These are phyloP conservation scores for Auricularia sp. DNA, from an alignment of 768 basidiomycete species.

Conservation along the genomic window DNA sequence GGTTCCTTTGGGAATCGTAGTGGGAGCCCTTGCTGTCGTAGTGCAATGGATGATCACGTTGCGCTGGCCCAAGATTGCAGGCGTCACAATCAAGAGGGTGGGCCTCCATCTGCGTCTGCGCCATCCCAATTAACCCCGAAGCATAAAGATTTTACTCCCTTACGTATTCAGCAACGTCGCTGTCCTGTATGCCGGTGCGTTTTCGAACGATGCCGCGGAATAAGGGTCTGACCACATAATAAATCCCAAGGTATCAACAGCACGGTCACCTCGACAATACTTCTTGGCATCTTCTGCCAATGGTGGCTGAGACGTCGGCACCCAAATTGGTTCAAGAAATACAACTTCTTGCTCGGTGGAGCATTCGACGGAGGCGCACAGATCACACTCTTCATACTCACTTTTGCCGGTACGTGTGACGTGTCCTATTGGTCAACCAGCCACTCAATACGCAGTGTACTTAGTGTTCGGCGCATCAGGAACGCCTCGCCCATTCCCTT, in stretches of 20 bases:
- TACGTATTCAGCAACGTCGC: neutral
- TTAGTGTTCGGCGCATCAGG: constrained; percentile 50
- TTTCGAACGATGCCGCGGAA: neutral
- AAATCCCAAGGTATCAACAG: neutral
- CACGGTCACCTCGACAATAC: constrained; percentile 17
- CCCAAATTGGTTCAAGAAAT: constrained; percentile 55
- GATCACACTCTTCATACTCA: constrained; percentile 52
- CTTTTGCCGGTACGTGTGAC: constrained; percentile 32
- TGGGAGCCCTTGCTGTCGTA: constrained; percentile 43
- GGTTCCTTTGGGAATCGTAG: constrained; percentile 15
- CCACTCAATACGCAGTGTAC: too few relatives aligned
- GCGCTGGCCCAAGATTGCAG: constrained; percentile 50
- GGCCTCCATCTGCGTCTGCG: constrained; percentile 26
- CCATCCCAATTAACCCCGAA: constrained; percentile 18
- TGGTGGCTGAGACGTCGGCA: constrained; percentile 45
- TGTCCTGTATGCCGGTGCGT: neutral
- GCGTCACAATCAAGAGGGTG: constrained; percentile 36
- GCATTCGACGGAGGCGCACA: constrained; percentile 58
- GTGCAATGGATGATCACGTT: constrained; percentile 43
- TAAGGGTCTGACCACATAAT: neutral
- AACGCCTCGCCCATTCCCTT: constrained; percentile 38
- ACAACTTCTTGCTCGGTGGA: constrained; percentile 60
- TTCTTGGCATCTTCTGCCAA: constrained; percentile 50
- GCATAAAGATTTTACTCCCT: constrained; percentile 39
- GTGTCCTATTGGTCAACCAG: too few relatives aligned